Conservation (phyloP, 2,329 filamentous ascomycete genomes). For the Eutypella sp. region DNA sequence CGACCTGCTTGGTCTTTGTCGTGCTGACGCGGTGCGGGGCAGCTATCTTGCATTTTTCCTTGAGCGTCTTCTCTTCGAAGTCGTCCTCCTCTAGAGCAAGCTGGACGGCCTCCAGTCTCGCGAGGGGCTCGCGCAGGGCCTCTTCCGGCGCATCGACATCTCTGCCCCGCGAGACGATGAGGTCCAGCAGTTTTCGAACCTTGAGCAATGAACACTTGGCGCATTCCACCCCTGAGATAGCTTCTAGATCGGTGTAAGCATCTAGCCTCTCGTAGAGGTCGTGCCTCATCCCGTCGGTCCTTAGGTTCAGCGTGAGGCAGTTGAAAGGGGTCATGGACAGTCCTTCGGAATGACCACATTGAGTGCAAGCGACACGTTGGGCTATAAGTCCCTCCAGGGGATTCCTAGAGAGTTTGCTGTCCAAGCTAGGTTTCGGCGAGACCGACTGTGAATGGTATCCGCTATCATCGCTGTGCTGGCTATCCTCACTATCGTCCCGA, state of each 20-base stretch:
- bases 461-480: slow-evolving; percentile 52
- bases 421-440: slow-evolving; percentile 30
- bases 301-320: slow-evolving; percentile 81
- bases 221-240: slow-evolving; percentile 86
- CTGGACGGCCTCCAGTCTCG: slow-evolving; percentile 61
- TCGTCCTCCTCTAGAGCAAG: slow-evolving; percentile 72
- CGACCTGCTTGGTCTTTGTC: slow-evolving; percentile 86
- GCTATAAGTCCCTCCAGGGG: slow-evolving; percentile 84
- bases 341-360: slow-evolving; percentile 82
- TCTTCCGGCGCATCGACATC: slow-evolving; percentile 37
- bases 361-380: slow-evolving; percentile 81
- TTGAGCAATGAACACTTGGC: slow-evolving; percentile 79
- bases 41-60: slow-evolving; percentile 59
- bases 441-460: slow-evolving; percentile 47
- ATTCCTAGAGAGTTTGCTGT: slow-evolving; percentile 50
- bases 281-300: slow-evolving; percentile 55
- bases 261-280: slow-evolving; percentile 75
- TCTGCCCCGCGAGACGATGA: slow-evolving; percentile 38
- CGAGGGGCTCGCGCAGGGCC: slow-evolving; percentile 43
- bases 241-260: slow-evolving; percentile 78
- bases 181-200: slow-evolving; percentile 41
- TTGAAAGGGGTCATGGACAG: slow-evolving; percentile 91
- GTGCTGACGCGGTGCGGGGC: slow-evolving; percentile 65
- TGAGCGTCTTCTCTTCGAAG: slow-evolving; percentile 65
- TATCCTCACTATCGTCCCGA: slow-evolving; percentile 39